Percentiles rank a stretch among this genome's conserved stretches.
phyloP scores from a whole-genome alignment of 139 green algal genomes.

The Chlorella sp. region DNA sequence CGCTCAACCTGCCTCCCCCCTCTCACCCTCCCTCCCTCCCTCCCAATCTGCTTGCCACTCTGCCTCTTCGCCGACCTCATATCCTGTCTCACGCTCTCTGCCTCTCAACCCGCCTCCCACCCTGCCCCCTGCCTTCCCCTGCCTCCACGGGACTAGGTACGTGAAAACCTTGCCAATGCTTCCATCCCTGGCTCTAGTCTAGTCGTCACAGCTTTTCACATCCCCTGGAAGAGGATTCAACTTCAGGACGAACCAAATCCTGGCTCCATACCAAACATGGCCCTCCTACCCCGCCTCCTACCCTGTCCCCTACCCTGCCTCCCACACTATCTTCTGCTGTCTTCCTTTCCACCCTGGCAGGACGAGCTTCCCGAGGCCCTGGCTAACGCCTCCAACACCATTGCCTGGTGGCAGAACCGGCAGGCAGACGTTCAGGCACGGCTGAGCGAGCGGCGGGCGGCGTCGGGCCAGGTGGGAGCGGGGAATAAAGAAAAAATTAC shows the following conservation, averaged over 20 bases:
- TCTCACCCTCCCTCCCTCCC: too few species aligned
- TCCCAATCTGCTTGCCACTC: not conserved
- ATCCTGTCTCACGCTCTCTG: too few species aligned
- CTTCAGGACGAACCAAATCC: too few species aligned
- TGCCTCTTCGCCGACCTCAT: too few species aligned
- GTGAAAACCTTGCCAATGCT: too few species aligned
- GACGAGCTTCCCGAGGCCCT: slow-evolving; percentile 21
- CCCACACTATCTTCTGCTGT: not conserved
- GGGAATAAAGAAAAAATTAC: not conserved
- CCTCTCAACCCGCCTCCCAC: too few species aligned
- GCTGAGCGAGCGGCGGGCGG: not conserved
- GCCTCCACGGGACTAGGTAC: too few species aligned
- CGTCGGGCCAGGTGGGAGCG: not conserved
- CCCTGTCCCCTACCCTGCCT: not conserved
- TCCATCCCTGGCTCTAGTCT: too few species aligned
- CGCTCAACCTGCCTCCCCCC: too few species aligned
- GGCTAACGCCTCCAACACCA: slow-evolving; percentile 62
- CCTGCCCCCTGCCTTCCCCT: too few species aligned
- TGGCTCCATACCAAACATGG: not conserved
- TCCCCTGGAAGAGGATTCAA: too few species aligned
- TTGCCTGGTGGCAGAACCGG: slow-evolving; percentile 83
- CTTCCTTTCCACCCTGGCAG: not conserved
- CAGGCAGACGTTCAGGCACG: slow-evolving; percentile 52
- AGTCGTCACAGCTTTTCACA: too few species aligned
- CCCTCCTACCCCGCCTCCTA: not conserved